phyloP scores from a whole-genome alignment of 352 stramenopile species.

The Phytophthora ohioensis region DNA sequence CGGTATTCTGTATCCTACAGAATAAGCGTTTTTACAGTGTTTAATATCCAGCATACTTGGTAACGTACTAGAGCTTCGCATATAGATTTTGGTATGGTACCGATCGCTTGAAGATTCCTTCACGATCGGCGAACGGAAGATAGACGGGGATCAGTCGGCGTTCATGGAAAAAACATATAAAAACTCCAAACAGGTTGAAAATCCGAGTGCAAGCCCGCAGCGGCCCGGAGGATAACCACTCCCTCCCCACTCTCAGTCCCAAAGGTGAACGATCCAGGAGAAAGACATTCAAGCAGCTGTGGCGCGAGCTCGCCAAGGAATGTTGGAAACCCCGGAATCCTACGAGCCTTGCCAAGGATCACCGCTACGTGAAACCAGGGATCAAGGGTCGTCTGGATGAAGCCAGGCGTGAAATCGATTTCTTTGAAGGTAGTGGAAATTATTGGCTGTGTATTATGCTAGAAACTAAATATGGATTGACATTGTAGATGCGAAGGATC shows the following conservation, averaged over 20 bases:
- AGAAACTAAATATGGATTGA: background rate
- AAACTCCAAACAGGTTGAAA: constrained; percentile 19
- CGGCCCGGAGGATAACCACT: constrained; percentile 1
- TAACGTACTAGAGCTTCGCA: background rate
- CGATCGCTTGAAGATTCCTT: background rate
- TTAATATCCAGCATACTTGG: constrained; percentile 21
- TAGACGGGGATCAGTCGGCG: constrained; percentile 9
- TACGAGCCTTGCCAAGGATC: background rate
- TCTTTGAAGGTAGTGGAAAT: background rate
- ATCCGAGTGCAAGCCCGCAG: constrained; percentile 6
- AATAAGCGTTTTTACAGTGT: constrained; percentile 25
- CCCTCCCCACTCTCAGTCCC: background rate
- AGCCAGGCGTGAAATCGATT: background rate
- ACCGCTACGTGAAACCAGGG: constrained; percentile 12
- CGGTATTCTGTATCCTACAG: constrained; percentile 32
- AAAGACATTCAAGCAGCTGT: constrained; percentile 27
- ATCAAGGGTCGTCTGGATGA: constrained; percentile 11
- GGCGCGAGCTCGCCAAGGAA: constrained; percentile 7
- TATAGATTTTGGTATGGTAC: constrained; percentile 16
- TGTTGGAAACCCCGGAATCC: constrained; percentile 21
- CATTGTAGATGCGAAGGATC: background rate
- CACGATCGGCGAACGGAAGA: constrained; percentile 7
- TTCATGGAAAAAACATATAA: constrained; percentile 17
- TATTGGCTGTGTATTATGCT: background rate
- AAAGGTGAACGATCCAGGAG: constrained; percentile 2